A percentile compares a stretch with the other conserved stretches of the same genome.
Conservation (phyloP, 805 yeast species). For the Sugiyamaella americana region DNA sequence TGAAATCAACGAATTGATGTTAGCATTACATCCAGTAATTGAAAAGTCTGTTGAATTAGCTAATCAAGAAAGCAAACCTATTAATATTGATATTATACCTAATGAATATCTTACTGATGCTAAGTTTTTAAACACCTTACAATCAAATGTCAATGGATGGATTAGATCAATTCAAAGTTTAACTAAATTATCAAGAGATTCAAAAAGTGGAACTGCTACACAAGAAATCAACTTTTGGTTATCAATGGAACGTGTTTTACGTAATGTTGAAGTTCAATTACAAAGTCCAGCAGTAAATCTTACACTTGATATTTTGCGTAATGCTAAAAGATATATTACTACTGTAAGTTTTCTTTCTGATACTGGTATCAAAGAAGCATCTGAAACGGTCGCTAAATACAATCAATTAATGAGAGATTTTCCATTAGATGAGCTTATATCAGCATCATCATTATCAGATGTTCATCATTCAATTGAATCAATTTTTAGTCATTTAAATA, state of each 20-base stretch:
- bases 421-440: conserved; percentile 54
- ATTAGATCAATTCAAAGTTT: conserved; percentile 53
- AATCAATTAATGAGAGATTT: conserved; percentile 62
- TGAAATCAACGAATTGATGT: conserved; percentile 57
- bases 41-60: conserved; percentile 36
- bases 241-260: conserved; percentile 57
- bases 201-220: conserved; percentile 49
- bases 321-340: conserved; percentile 74
- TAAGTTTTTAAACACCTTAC: conserved; percentile 58
- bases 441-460: conserved; percentile 41
- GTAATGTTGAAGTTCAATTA: conserved; percentile 52
- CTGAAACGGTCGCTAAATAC: conserved; percentile 46
- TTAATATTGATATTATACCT: conserved; percentile 29
- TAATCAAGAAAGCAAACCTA: conserved; percentile 18
- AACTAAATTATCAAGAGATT: conserved; percentile 47
- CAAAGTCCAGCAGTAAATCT: conserved; percentile 45
- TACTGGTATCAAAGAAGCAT: conserved; percentile 55
- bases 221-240: conserved; percentile 79
- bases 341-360: conserved; percentile 68
- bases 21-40: conserved; percentile 48
- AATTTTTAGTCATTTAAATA: conserved; percentile 54
- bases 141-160: conserved; percentile 69
- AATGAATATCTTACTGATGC: conserved; percentile 43
- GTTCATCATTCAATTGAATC: conserved; percentile 41
- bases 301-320: conserved; percentile 54